These are phyloP conservation scores for Tuber aestivum DNA, from an alignment of 495 filamentous ascomycete genomes.

Conservation along the genomic window DNA sequence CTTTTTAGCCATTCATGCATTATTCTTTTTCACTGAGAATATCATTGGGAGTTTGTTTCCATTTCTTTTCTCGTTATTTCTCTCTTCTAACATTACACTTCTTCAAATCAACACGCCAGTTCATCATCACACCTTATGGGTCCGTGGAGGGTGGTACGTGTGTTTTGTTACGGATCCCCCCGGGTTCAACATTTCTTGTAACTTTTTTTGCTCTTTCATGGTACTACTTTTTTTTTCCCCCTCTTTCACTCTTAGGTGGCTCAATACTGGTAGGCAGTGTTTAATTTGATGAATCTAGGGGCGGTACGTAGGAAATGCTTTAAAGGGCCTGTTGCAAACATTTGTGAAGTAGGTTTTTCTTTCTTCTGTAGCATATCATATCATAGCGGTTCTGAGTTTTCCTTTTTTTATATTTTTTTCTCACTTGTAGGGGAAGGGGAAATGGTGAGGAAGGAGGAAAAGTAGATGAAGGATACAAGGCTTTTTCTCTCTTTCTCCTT, in stretches of 20 bases:
- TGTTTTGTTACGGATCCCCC: background rate
- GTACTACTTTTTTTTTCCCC: slow-evolving; percentile 2
- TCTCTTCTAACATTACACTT: slow-evolving; percentile 5
- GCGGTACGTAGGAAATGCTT: background rate
- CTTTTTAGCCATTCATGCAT: background rate
- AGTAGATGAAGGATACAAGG: background rate
- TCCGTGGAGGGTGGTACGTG: background rate
- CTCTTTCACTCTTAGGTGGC: background rate
- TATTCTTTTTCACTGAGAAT: slow-evolving; percentile 15
- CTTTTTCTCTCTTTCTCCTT: background rate
- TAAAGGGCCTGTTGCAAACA: background rate
- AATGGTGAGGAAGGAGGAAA: background rate
- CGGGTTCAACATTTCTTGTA: background rate
- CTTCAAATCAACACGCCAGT: background rate
- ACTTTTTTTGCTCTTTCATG: background rate
- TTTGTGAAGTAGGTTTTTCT: background rate
- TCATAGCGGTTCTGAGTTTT: background rate
- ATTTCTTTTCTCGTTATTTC: slow-evolving; percentile 10
- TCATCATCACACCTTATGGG: background rate
- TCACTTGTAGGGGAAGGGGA: background rate
- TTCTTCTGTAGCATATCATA: background rate
- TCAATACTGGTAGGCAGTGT: background rate
- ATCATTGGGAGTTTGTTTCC: slow-evolving; percentile 22
- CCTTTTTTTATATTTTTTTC: background rate
- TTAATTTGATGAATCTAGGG: slow-evolving; percentile 11